phyloP scores from a whole-genome alignment of 179 eudicot species.

The Actinidia chinensis region DNA sequence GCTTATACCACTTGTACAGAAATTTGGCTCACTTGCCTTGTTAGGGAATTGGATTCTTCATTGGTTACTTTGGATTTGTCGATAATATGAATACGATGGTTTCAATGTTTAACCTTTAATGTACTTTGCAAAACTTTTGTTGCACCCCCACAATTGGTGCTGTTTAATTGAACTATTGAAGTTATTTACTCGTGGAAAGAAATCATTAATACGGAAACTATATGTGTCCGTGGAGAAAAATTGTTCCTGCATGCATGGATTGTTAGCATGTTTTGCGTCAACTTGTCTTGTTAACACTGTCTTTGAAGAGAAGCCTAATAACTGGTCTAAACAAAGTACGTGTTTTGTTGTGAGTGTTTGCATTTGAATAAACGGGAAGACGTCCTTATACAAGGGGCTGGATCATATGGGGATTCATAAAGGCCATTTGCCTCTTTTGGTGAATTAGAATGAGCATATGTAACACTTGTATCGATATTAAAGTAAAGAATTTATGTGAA shows the following conservation, averaged over 20 bases:
- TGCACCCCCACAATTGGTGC: neutral
- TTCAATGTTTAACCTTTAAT: neutral
- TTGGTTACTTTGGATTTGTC: neutral
- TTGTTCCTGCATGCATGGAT: neutral
- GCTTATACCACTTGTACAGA: neutral
- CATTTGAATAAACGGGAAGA: neutral
- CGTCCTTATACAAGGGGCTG: neutral
- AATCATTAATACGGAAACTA: neutral
- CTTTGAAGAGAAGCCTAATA: neutral
- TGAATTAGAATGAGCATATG: neutral
- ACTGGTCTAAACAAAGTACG: neutral
- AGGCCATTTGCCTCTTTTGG: neutral
- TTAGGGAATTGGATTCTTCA: neutral
- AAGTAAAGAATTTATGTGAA: too few species aligned
- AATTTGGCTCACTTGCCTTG: neutral
- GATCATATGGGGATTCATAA: neutral
- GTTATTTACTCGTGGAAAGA: neutral
- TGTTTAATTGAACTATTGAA: neutral
- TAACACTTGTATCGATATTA: too few species aligned
- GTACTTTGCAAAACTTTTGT: neutral
- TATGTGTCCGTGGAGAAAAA: neutral
- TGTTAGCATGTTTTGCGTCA: neutral
- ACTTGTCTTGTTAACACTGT: neutral
- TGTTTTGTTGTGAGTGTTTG: conserved; percentile 8
- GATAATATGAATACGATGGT: neutral